Conservation (phyloP, 768 basidiomycete species). For the Sporobolomyces pararoseus region DNA sequence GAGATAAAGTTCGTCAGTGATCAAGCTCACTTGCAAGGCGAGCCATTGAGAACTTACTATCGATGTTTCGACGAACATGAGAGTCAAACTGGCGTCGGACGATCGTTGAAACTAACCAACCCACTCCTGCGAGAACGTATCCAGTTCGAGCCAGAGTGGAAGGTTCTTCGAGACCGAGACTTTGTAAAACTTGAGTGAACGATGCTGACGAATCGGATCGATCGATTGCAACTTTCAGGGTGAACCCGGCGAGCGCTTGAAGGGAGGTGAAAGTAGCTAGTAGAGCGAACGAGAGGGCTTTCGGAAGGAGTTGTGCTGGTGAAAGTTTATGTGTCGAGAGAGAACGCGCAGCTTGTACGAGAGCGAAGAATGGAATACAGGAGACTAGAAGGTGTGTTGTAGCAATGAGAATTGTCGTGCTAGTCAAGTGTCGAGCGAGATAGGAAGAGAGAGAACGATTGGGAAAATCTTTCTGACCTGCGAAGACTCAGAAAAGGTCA, state of each 20-base stretch:
- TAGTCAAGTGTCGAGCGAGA: background rate
- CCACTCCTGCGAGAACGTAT: background rate
- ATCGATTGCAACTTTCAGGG: background rate
- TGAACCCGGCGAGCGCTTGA: background rate
- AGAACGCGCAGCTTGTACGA: background rate
- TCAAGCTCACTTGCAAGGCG: background rate
- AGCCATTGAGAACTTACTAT: too few species aligned
- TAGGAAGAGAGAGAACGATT: constrained; percentile 8
- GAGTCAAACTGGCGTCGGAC: background rate
- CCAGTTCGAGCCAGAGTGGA: background rate
- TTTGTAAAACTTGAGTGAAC: background rate
- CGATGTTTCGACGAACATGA: background rate
- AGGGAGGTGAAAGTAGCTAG: background rate
- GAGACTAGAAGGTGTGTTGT: background rate
- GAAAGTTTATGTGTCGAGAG: background rate
- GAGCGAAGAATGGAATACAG: background rate
- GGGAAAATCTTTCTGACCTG: constrained; percentile 36
- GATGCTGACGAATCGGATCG: too few species aligned
- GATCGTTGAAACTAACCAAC: background rate
- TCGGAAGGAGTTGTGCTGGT: background rate
- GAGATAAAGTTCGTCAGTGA: background rate
- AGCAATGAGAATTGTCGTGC: background rate
- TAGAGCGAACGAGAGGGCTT: constrained; percentile 18
- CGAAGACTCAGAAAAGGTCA: too few species aligned
- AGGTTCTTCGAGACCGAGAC: background rate